These are phyloP conservation scores for Achaetomium macrosporum DNA, from an alignment of 2,329 filamentous ascomycete species.

Conservation along the genomic window DNA sequence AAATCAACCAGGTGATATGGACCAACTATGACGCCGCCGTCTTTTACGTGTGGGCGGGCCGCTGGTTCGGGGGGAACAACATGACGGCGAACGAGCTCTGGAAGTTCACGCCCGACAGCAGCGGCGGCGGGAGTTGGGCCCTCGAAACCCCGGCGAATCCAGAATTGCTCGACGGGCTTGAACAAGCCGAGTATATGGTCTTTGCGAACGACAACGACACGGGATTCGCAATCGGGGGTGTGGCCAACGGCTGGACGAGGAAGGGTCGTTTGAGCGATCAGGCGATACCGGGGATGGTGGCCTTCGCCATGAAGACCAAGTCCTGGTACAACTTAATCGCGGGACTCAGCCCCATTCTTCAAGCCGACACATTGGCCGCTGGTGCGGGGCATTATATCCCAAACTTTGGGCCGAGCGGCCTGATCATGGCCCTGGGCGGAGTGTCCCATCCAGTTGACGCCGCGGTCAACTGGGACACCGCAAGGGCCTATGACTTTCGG, in stretches of 20 bases:
- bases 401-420: slow-evolving; percentile 12
- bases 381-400: slow-evolving; percentile 7
- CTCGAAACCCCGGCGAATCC: slow-evolving; percentile 1
- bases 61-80: neutral
- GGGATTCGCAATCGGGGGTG: slow-evolving; percentile 15
- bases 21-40: neutral
- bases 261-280: neutral
- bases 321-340: slow-evolving; percentile 6
- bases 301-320: slow-evolving; percentile 12
- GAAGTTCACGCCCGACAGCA: slow-evolving; percentile 13
- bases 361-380: neutral
- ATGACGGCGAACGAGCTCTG: slow-evolving; percentile 3
- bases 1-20: slow-evolving; percentile 5
- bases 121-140: slow-evolving; percentile 10
- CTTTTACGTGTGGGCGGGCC: slow-evolving; percentile 14
- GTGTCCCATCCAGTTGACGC: neutral
- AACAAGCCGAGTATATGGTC: slow-evolving; percentile 1
- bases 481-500: slow-evolving; percentile 2
- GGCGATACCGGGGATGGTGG: slow-evolving; percentile 13
- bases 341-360: slow-evolving; percentile 8
- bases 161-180: neutral
- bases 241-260: slow-evolving; percentile 9
- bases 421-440: slow-evolving; percentile 15
- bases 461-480: neutral
- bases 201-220: slow-evolving; percentile 7